Conservation (phyloP, 106 monocot species). For the Iris macrosiphon region DNA sequence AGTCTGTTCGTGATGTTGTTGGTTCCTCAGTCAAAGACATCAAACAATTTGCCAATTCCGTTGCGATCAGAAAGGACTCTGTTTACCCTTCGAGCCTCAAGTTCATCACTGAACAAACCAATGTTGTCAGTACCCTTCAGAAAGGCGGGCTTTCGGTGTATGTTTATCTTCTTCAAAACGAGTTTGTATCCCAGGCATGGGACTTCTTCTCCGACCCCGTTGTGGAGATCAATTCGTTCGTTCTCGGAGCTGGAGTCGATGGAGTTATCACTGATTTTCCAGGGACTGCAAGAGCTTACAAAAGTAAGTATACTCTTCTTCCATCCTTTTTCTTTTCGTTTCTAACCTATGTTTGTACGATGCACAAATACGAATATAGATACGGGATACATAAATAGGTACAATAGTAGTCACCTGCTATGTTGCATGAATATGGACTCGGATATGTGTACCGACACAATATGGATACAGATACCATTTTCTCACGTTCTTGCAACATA, state of each 20-base stretch:
- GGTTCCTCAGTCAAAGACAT: constrained; percentile 50
- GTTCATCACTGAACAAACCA: constrained; percentile 23
- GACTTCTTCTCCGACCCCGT: constrained; percentile 47
- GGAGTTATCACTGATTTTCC: constrained; percentile 57
- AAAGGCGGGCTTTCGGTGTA: constrained; percentile 28
- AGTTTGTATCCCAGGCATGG: constrained; percentile 40
- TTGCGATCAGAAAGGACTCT: constrained; percentile 44
- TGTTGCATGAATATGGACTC: not conserved
- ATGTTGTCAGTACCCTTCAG: constrained; percentile 24
- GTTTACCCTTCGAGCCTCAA: constrained; percentile 16
- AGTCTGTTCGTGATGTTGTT: constrained; percentile 28
- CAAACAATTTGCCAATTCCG: constrained; percentile 49
- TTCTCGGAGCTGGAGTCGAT: constrained; percentile 16
- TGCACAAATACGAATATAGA: too few species aligned
- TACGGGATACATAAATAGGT: too few species aligned
- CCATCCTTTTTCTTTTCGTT: not conserved
- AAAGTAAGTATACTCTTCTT: constrained; percentile 23
- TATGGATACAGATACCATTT: not conserved
- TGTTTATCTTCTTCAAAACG: constrained; percentile 36
- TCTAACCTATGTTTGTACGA: not conserved
- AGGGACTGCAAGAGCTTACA: constrained; percentile 20
- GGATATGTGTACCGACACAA: not conserved
- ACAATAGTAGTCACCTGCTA: too few species aligned
- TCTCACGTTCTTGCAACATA: too few species aligned
- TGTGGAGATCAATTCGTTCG: constrained; percentile 35